Conservation (phyloP, 2,329 filamentous ascomycete species). For the Hirsutella minnesotensis region DNA sequence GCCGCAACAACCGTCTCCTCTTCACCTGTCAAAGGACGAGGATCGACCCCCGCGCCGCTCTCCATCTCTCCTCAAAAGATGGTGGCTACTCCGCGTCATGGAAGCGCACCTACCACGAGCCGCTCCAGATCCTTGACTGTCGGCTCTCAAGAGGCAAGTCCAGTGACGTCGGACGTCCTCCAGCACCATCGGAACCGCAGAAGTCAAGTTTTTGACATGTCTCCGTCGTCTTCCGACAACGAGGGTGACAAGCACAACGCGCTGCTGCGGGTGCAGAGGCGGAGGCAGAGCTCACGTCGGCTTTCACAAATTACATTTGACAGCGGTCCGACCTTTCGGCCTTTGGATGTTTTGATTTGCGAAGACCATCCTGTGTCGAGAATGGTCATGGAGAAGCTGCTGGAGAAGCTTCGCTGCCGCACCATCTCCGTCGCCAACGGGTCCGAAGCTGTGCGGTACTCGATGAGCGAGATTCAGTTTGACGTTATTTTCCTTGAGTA, state of each 20-base stretch:
- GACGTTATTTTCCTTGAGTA: conserved; percentile 98
- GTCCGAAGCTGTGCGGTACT: conserved; percentile 82
- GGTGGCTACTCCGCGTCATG: conserved; percentile 46
- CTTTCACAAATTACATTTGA: conserved; percentile 83
- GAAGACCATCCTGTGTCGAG: conserved; percentile 95
- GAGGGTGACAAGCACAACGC: conserved; percentile 89
- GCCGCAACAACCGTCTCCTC: conserved; percentile 41
- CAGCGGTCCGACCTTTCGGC: conserved; percentile 77
- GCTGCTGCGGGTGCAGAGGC: conserved; percentile 79
- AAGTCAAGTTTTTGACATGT: conserved; percentile 92
- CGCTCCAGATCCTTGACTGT: conserved; percentile 83
- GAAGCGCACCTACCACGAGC: conserved; percentile 48
- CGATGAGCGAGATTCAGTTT: conserved; percentile 95
- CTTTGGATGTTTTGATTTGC: conserved; percentile 88
- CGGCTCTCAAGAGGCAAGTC: conserved; percentile 84
- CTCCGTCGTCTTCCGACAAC: conserved; percentile 93
- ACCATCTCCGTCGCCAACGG: conserved; percentile 88
- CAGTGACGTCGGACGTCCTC: conserved; percentile 55
- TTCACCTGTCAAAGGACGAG: conserved; percentile 46
- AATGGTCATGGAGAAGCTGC: conserved; percentile 95
- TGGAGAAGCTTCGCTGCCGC: conserved; percentile 89
- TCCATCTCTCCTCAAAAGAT: conserved; percentile 53
- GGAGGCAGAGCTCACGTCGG: conserved; percentile 88
- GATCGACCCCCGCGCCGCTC: conserved; percentile 35
- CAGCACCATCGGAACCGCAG: conserved; percentile 77